Conservation (phyloP, 495 filamentous ascomycete genomes). For the Penicillium lividum region DNA sequence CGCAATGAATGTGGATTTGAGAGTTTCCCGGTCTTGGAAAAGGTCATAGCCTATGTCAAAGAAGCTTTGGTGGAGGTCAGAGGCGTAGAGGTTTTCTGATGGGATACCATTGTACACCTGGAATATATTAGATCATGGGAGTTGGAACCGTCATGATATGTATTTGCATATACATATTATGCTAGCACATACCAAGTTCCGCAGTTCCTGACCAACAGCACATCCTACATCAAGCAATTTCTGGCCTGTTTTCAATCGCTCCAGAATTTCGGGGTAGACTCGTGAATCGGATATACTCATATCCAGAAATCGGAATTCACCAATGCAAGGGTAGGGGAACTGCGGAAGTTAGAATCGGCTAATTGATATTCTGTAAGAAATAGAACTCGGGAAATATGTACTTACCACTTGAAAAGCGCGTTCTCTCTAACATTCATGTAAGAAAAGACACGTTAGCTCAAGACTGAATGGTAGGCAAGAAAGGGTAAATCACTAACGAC, state of each 20-base stretch:
- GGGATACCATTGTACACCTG: conserved; percentile 33
- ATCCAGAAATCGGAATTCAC: conserved; percentile 53
- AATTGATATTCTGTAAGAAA: neutral
- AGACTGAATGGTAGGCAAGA: too few relatives aligned
- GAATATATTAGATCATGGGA: too few relatives aligned
- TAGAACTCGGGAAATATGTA: neutral
- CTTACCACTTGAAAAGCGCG: conserved; percentile 26
- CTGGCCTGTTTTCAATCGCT: conserved; percentile 38
- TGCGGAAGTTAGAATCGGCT: conserved; percentile 8
- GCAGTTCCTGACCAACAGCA: conserved; percentile 42
- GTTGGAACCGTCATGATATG: too few relatives aligned
- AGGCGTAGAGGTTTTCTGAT: conserved; percentile 36
- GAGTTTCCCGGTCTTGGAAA: conserved; percentile 42
- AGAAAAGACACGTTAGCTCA: neutral
- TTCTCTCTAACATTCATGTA: conserved; percentile 10
- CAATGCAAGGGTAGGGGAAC: conserved; percentile 55
- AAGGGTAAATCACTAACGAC: conserved; percentile 35
- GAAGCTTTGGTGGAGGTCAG: conserved; percentile 43
- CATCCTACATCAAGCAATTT: conserved; percentile 46
- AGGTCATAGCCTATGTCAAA: conserved; percentile 50
- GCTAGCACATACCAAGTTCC: conserved; percentile 27
- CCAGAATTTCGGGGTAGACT: conserved; percentile 40
- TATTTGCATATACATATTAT: too few relatives aligned
- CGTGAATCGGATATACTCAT: conserved; percentile 36
- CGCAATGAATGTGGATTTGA: conserved; percentile 49